Base-by-base conservation (phyloP, 1,284 basidiomycete genomes). In the Ustilago bromivora region DNA sequence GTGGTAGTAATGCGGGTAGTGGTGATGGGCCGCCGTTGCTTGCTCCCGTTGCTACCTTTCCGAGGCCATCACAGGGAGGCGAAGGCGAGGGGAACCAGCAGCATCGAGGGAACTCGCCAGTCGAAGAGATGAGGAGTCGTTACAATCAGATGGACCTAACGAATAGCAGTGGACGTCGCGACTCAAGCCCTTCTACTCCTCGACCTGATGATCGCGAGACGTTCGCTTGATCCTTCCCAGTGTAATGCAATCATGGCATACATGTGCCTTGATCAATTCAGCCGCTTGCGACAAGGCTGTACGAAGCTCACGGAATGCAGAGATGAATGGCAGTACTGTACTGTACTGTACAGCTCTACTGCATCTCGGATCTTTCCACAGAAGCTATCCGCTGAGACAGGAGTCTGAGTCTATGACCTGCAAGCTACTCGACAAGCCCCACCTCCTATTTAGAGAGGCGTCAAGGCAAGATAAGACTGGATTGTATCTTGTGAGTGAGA, bases 201-300 rank as follows among this genome's bases (percentile, higher is more conserved):
- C 54, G 66, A 13, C 71, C 71, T 35, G 71, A 68, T 19, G 61
- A 73, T 40, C 71, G 71, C n/a, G 65, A 72, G 47, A 11, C 31
- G 28, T 51, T 51, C 49, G 8, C 43, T 19, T 46, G 43, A 46
- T 7, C n/a, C n/a, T 8, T 46, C 1, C 9, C 43, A 46, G n/a
- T 46, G 43, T 46, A 46, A 46, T 46, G n/a, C 43, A 46, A 9
- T 19, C 43, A 46, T 46, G 43, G 19, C 43, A 19, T 15, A 46
- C 36, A 38, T 38, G 5, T 38, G 13, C 36, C 5, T 10, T 13
- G 36, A 38, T 38, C 13, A 38, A 28, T 28, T 28, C 23, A 28
- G 23, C 23, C 23, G 23, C 23, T 28, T 28, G 3, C 23, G 23
- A 28, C 23, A 28, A 28, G 3, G 23, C 23, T 28, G 3, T 28